Percentiles rank a stretch among this genome's conserved stretches.
Conservation (phyloP, 2,329 filamentous ascomycete genomes). For the Aspergillus neotritici region DNA sequence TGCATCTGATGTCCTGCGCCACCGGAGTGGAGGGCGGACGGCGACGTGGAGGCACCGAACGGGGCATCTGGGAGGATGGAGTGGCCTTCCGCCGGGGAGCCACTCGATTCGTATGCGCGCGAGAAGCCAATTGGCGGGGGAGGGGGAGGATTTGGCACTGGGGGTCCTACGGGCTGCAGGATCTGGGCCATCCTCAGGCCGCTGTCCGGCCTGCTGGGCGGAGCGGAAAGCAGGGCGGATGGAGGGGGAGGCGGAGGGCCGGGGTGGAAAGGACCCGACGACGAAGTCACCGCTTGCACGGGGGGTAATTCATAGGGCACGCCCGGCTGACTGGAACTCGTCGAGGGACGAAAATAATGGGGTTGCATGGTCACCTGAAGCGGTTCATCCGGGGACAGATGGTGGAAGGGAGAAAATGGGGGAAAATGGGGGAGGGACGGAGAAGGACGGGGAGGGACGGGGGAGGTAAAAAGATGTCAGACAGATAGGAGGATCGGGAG, state of each 20-base stretch:
- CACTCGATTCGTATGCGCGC: conserved; percentile 37
- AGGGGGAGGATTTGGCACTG: conserved; percentile 18
- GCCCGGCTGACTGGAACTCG: conserved; percentile 19
- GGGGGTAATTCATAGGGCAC: conserved; percentile 31
- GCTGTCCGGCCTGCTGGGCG: conserved; percentile 35
- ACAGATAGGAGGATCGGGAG: too few relatives aligned
- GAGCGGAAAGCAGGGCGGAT: conserved; percentile 29
- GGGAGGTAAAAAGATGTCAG: too few relatives aligned
- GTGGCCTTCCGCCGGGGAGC: conserved; percentile 35
- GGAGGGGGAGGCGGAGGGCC: conserved; percentile 13
- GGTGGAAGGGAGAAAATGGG: too few relatives aligned
- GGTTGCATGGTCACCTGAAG: conserved; percentile 25
- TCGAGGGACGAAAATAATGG: conserved; percentile 27
- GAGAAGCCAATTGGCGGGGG: conserved; percentile 27
- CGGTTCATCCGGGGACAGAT: too few relatives aligned
- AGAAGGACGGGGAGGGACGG: too few relatives aligned
- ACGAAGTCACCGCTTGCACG: conserved; percentile 32
- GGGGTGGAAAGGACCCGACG: conserved; percentile 24
- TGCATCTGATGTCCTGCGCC: conserved; percentile 47
- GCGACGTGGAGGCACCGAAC: too few relatives aligned
- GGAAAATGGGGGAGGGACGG: too few relatives aligned
- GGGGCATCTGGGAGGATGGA: conserved; percentile 32
- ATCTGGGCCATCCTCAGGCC: conserved; percentile 40
- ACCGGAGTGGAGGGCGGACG: conserved; percentile 22
- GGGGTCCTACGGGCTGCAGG: conserved; percentile 32